Percentiles rank a stretch among this genome's conserved stretches.
phyloP scores from a whole-genome alignment of 225 moss, liverwort and hornwort species.

The Polytrichum commune region DNA sequence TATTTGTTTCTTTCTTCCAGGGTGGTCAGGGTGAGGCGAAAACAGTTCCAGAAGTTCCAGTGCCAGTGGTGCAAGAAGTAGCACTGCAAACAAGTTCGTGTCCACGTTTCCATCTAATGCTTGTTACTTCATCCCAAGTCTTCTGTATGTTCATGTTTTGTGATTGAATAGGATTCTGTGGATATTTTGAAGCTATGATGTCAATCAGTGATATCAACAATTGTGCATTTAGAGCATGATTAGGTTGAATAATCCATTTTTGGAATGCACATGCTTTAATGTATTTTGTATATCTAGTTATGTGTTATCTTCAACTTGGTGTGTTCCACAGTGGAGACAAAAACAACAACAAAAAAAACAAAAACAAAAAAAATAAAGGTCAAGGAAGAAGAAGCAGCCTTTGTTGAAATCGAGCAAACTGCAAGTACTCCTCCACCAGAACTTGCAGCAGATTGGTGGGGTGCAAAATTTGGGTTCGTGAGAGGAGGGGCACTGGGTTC shows the following conservation, averaged over 20 bases:
- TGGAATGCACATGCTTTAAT: no score
- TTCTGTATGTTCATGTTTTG: no score
- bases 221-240: no score
- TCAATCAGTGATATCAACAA: no score
- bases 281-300: no score
- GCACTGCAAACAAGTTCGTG: conserved; percentile 24
- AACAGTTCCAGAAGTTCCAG: conserved; percentile 3
- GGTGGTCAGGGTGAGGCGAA: conserved; percentile 29
- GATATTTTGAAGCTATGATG: no score
- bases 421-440: conserved; percentile 23
- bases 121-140: no score
- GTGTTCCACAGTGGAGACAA: conserved; percentile 14
- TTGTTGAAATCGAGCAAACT: conserved; percentile 39
- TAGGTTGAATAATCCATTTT: no score
- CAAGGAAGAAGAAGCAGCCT: conserved; percentile 21
- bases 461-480: conserved; percentile 79
- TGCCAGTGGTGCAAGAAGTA: conserved; percentile 1
- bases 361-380: neutral
- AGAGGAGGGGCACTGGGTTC: conserved; percentile 82
- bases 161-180: no score
- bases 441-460: conserved; percentile 82
- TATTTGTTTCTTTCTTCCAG: neutral
- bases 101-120: neutral
- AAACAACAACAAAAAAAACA: neutral
- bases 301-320: no score